Conservation (phyloP, 495 filamentous ascomycete species). For the Penicillium desertorum region DNA sequence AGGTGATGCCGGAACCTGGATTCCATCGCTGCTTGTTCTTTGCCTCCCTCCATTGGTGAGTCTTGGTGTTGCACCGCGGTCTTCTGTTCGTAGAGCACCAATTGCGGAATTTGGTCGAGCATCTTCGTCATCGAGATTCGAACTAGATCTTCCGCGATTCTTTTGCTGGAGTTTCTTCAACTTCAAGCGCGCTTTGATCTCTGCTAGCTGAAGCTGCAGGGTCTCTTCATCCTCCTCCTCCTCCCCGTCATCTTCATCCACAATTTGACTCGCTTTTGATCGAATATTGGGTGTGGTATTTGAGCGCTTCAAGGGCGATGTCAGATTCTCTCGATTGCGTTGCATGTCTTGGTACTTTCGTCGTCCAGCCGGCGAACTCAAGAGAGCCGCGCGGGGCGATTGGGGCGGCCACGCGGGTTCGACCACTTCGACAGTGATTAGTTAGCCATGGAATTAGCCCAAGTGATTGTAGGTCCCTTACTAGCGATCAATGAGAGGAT, state of each 20-base stretch:
- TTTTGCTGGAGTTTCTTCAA: constrained; percentile 77
- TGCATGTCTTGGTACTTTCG: constrained; percentile 64
- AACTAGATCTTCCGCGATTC: constrained; percentile 40
- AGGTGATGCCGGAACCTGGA: constrained; percentile 85
- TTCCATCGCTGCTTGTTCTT: constrained; percentile 30
- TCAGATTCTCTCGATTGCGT: constrained; percentile 60
- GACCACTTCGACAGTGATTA: constrained; percentile 29
- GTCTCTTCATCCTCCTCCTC: constrained; percentile 91
- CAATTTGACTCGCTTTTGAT: constrained; percentile 32
- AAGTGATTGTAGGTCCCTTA: not conserved
- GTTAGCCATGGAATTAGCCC: not conserved
- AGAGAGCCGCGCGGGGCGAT: constrained; percentile 79
- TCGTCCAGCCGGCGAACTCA: constrained; percentile 79
- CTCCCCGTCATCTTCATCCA: constrained; percentile 44
- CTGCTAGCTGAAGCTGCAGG: constrained; percentile 75
- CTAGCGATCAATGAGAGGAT: constrained; percentile 2
- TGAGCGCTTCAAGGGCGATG: constrained; percentile 61
- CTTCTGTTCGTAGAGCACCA: constrained; percentile 25
- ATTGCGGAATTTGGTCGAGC: constrained; percentile 29
- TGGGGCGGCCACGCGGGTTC: constrained; percentile 79
- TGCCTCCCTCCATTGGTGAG: constrained; percentile 25
- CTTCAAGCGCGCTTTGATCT: constrained; percentile 83
- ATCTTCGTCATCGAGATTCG: constrained; percentile 26
- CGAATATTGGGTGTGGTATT: constrained; percentile 42
- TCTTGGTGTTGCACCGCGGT: constrained; percentile 20